Evolutionary conservation across 2,329 filamentous ascomycete species (phyloP), one percentile per base, ranked within the genome.

Genomic region (Hansfordia pulvinata): DNA sequence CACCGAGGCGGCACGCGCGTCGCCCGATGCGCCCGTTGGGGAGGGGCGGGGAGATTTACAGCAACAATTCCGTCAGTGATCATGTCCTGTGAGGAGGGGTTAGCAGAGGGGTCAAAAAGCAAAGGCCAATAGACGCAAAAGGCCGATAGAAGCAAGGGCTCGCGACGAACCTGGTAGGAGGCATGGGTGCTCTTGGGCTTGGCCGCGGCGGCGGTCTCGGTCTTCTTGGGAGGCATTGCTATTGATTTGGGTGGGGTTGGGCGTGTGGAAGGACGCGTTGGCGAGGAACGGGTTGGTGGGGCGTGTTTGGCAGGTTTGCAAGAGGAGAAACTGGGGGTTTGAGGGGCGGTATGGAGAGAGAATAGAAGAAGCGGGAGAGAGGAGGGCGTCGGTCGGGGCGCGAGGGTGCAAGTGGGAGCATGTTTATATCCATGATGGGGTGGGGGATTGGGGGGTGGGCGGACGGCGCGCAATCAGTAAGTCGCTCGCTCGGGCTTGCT

Each of bases 211-310:
- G 37, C 42, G 40, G 44, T 44, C 32, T 59, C 57, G 38, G 60
- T 53, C 57, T 70, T 69, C 62, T 70, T 72, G 53, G 68, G 62
- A 62, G 64, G 56, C 68, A 73, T 73, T 52, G 50, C 52, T 52
- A 50, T 30, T 39, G 43, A 19, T 35, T 27, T 32, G 28, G 36
- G 33, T 17, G 28, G 17, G 38, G 33, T 33, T 36, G 29, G 35
- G 27, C 34, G 32, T 24, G 27, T 33, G 20, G 15, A 27, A 29
- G 40, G 21, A 26, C 18, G 27, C 38, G 30, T 34, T 30, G 27
- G 30, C 28, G 22, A 31, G 25, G 25, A 23, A 30, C 33, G 34
- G 27, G 40, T 41, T 42, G 40, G 47, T 37, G 35, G 34, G 40
- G 36, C 36, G 30, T 37, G 34, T 25, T 29, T 33, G 33, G 35